phyloP scores from a whole-genome alignment of 2,329 filamentous ascomycete genomes.

The Ramichloridium luteum region DNA sequence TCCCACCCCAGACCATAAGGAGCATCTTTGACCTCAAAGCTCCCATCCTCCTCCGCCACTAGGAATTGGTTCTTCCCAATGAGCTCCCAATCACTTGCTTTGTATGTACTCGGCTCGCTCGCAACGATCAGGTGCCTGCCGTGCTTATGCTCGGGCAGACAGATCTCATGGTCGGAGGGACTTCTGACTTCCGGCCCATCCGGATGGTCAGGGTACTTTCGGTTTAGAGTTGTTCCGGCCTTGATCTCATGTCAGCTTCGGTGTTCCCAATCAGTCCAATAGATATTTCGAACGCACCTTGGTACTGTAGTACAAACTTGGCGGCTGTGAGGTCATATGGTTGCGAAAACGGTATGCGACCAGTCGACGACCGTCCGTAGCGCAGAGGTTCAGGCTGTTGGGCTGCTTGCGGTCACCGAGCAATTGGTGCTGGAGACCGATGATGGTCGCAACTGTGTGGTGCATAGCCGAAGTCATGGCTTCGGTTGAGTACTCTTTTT shows the following conservation, averaged over 20 bases:
- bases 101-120: conserved; percentile 43
- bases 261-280: conserved; percentile 1
- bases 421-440: conserved; percentile 34
- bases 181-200: conserved; percentile 18
- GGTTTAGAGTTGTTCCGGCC: conserved; percentile 41
- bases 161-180: conserved; percentile 18
- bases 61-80: conserved; percentile 38
- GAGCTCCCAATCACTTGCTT: conserved; percentile 39
- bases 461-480: conserved; percentile 36
- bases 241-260: not conserved
- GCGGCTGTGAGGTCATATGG: conserved; percentile 39
- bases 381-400: conserved; percentile 41
- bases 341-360: conserved; percentile 43
- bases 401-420: conserved; percentile 32
- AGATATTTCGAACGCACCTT: conserved; percentile 5
- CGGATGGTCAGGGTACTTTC: conserved; percentile 39
- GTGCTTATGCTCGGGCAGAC: conserved; percentile 28
- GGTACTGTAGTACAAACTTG: conserved; percentile 38
- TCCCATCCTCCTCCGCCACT: conserved; percentile 28
- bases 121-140: conserved; percentile 43
- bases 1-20: conserved; percentile 30
- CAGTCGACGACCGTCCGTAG: conserved; percentile 39
- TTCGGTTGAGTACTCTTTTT: conserved; percentile 29
- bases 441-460: conserved; percentile 31
- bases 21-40: conserved; percentile 28